Evolutionary conservation across 306 rosid genomes (phyloP).

Genomic region (Adenanthera pavonina): DNA sequence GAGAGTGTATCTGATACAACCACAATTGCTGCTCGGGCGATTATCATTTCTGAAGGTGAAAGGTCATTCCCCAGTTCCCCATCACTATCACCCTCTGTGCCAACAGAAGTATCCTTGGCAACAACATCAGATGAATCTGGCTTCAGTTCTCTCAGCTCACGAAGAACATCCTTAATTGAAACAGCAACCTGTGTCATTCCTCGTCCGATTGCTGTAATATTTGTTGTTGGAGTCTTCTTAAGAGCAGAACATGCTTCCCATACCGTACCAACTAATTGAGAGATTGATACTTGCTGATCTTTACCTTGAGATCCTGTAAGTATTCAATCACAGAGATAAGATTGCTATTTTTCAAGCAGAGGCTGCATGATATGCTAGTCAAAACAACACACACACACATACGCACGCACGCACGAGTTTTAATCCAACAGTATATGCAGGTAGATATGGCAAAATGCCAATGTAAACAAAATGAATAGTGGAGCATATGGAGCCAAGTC

Average conservation of each 20-base stretch:
- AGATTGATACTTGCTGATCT: conserved; percentile 56
- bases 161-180: conserved; percentile 87
- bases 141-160: conserved; percentile 93
- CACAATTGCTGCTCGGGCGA: conserved; percentile 60
- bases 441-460: not conserved
- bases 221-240: conserved; percentile 78
- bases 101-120: not conserved
- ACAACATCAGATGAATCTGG: conserved; percentile 50
- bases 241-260: conserved; percentile 90
- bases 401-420: not conserved
- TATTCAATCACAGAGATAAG: conserved; percentile 40
- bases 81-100: conserved; percentile 39
- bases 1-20: conserved; percentile 67
- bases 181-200: conserved; percentile 84
- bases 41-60: conserved; percentile 85
- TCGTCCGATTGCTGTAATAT: conserved; percentile 83
- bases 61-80: conserved; percentile 85
- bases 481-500: too few relatives aligned
- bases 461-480: not conserved
- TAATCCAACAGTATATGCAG: not conserved
- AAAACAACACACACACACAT: not conserved
- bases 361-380: not conserved
- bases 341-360: not conserved
- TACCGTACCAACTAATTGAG: conserved; percentile 79
- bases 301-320: conserved; percentile 58